Evolutionary conservation across 805 yeast species (phyloP).

Genomic region (Spathaspora arborariae): DNA sequence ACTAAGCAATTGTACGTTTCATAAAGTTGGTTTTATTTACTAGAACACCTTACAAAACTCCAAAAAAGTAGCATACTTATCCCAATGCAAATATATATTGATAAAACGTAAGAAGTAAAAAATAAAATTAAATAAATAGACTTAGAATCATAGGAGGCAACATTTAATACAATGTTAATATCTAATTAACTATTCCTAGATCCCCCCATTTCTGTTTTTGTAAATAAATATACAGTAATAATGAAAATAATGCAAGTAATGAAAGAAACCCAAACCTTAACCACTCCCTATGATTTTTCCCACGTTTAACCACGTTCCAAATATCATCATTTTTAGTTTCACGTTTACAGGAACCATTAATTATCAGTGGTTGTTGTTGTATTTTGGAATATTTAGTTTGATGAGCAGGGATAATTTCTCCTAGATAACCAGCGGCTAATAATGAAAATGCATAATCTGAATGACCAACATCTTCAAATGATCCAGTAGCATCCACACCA

Average conservation of each 20-base stretch:
- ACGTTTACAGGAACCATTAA: neutral
- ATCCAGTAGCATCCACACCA: conserved; percentile 70
- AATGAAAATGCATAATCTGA: conserved; percentile 31
- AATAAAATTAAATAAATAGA: neutral
- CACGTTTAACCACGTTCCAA: neutral
- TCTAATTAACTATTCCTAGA: conserved; percentile 1
- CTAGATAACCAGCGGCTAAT: conserved; percentile 27
- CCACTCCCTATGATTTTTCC: neutral
- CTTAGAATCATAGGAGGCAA: neutral
- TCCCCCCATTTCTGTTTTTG: conserved; percentile 1
- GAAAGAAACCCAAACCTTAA: neutral
- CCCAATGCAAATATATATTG: too few relatives aligned
- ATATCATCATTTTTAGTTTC: neutral
- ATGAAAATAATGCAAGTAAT: conserved; percentile 1
- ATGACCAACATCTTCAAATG: conserved; percentile 49
- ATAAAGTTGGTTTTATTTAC: too few relatives aligned
- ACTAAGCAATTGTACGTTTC: too few relatives aligned
- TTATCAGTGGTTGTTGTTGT: neutral
- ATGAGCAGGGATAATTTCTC: conserved; percentile 17
- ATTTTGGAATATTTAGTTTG: neutral
- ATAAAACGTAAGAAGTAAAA: neutral
- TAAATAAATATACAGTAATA: conserved; percentile 1
- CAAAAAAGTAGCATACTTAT: too few relatives aligned
- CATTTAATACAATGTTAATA: neutral
- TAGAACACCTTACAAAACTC: too few relatives aligned